Base-by-base conservation (phyloP, 2,329 filamentous ascomycete genomes). In the Camillea tinctor region DNA sequence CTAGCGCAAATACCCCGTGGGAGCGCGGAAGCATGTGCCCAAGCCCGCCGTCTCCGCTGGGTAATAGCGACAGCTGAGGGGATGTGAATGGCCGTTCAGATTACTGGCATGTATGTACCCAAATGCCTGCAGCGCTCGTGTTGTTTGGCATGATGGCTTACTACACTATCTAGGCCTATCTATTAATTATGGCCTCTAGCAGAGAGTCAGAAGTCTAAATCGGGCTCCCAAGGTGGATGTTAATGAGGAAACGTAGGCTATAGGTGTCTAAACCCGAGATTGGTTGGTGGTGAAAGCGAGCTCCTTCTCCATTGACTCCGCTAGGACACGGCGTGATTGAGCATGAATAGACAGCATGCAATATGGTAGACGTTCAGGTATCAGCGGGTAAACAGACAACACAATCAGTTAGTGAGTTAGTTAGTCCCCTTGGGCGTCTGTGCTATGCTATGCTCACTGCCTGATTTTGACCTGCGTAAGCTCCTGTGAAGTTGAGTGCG, bases 381-480 rank as follows among this genome's bases (percentile, higher is more conserved):
- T 44, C 36, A 17, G 36, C 36, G 36, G 6, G 36, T 44, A 44
- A 44, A n/a, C 13, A 40, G 23, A 30, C 52, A 26, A 54, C 20
- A 24, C 52, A 54, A 26, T 54, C 52, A 40, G 15, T 40, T 13
- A 17, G 36, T 30, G 7, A 30, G 26, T 30, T n/a, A n/a, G n/a
- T n/a, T n/a, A n/a, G n/a, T n/a, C n/a, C 3, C 26, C 36, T 44
- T 44, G 36, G 36, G 36, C 36, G 51, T 56, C 48, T 19, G 55
- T 19, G n/a, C 21, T n/a, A 40, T 56, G 49, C 9, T 19, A 56
- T 24, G 55, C 55, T 56, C 44, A 56, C 55, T 54, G 52, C 56
- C 55, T 15, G 55, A 54, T 36, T n/a, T 15, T 53, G 30, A 52
- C 55, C 30, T 55, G 57, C 44, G 52, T 57, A 57, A 55, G 52